Conservation (phyloP, 495 filamentous ascomycete species). For the Daldinia caldariorum region DNA sequence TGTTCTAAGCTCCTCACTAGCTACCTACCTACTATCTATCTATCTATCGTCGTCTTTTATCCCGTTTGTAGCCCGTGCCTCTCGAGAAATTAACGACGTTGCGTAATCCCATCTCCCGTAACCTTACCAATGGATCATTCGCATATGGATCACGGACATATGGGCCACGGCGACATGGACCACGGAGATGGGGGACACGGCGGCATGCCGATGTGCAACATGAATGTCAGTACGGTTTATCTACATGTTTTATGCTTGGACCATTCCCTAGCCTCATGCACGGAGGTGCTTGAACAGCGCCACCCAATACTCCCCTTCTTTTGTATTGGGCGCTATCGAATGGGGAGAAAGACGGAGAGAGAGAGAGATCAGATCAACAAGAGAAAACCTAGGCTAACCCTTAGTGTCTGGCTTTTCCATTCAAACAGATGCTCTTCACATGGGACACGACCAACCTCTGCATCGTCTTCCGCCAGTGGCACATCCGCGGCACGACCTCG, state of each 20-base stretch:
- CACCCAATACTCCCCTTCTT: conserved; percentile 11
- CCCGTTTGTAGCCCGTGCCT: background rate
- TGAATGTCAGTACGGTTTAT: conserved; percentile 81
- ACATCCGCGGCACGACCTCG: conserved; percentile 72
- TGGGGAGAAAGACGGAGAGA: background rate
- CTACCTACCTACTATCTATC: conserved; percentile 9
- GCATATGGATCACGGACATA: conserved; percentile 57
- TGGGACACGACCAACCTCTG: conserved; percentile 93
- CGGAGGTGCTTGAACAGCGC: conserved; percentile 8
- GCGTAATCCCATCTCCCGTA: conserved; percentile 12
- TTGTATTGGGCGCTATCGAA: conserved; percentile 26
- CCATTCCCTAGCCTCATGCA: conserved; percentile 24
- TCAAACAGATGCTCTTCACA: conserved; percentile 91
- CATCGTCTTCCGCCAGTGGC: conserved; percentile 94
- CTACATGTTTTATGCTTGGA: background rate
- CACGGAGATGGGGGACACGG: conserved; percentile 59
- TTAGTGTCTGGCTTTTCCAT: conserved; percentile 11
- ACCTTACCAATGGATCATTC: conserved; percentile 55
- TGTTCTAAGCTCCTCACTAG: background rate
- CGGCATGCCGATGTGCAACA: conserved; percentile 68
- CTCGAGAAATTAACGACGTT: background rate
- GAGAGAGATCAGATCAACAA: background rate
- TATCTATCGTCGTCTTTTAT: conserved; percentile 15
- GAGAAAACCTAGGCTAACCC: conserved; percentile 12
- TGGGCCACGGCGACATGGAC: conserved; percentile 69